Percentiles rank a stretch among this genome's conserved stretches.
Evolutionary conservation across 2,329 filamentous ascomycete genomes (phyloP).

Genomic region (Arthrobotrys pseudoclavata): DNA sequence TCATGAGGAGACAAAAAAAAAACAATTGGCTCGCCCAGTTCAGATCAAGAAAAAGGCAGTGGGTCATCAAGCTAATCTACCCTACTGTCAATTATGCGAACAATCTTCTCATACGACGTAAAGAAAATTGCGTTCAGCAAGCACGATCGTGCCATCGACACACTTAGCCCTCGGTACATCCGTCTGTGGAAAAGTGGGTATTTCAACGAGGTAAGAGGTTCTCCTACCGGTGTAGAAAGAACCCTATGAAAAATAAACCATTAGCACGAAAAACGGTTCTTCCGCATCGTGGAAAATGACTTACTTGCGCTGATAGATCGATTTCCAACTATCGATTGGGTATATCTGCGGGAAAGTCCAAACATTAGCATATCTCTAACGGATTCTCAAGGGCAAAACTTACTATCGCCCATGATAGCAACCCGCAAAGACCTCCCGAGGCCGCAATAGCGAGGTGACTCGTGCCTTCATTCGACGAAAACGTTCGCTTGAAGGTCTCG

Average conservation of each 20-base stretch:
- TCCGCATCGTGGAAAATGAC: background rate
- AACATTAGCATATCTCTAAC: constrained; percentile 7
- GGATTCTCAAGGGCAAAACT: constrained; percentile 13
- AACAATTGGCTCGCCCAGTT: background rate
- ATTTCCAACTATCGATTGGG: constrained; percentile 65
- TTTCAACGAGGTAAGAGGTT: constrained; percentile 70
- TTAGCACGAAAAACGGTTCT: constrained; percentile 3
- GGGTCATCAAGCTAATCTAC: constrained; percentile 25
- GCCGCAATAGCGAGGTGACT: constrained; percentile 83
- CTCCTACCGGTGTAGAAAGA: constrained; percentile 50
- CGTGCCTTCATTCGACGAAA: constrained; percentile 80
- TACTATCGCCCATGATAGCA: constrained; percentile 81
- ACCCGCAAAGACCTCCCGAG: constrained; percentile 83
- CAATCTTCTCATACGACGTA: constrained; percentile 86
- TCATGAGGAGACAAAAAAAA: constrained; percentile 3
- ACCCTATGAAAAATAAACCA: constrained; percentile 47
- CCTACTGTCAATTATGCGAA: constrained; percentile 66
- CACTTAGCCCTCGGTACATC: constrained; percentile 86
- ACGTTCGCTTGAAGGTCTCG: constrained; percentile 85
- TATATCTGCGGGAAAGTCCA: constrained; percentile 67
- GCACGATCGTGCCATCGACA: constrained; percentile 85
- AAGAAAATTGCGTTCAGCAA: constrained; percentile 91
- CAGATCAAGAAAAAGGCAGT: background rate
- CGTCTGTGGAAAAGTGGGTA: constrained; percentile 82
- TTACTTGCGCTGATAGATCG: constrained; percentile 74